A percentile compares a stretch with the other conserved stretches of the same genome.
These are phyloP conservation scores for Ustilago tritici DNA, from an alignment of 1,284 basidiomycete genomes.

Conservation along the genomic window DNA sequence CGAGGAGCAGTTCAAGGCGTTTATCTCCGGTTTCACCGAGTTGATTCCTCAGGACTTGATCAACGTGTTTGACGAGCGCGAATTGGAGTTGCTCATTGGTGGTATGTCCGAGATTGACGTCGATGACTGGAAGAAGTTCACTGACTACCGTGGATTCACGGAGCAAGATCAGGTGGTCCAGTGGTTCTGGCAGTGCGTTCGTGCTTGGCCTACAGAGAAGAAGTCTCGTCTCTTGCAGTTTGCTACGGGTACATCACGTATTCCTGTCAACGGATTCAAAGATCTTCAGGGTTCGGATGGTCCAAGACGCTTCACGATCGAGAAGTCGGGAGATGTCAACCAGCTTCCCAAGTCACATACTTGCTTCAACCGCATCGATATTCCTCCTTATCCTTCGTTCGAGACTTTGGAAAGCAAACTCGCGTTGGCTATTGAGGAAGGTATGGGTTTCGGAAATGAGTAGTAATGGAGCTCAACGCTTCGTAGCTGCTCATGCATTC, in stretches of 20 bases:
- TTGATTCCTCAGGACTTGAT: slow-evolving; percentile 94
- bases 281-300: slow-evolving; percentile 98
- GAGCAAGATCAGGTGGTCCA: slow-evolving; percentile 80
- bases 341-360: slow-evolving; percentile 69
- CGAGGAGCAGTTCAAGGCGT: slow-evolving; percentile 93
- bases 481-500: background rate
- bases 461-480: slow-evolving; percentile 27
- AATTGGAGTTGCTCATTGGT: slow-evolving; percentile 90
- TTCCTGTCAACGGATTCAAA: slow-evolving; percentile 99
- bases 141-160: slow-evolving; percentile 75
- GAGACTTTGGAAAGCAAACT: slow-evolving; percentile 68
- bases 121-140: slow-evolving; percentile 76
- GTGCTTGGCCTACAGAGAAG: slow-evolving; percentile 94
- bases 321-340: slow-evolving; percentile 67
- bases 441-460: slow-evolving; percentile 67
- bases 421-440: slow-evolving; percentile 67
- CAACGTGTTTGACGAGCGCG: slow-evolving; percentile 97
- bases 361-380: slow-evolving; percentile 69
- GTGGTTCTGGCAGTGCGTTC: slow-evolving; percentile 99
- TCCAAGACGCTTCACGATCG: slow-evolving; percentile 73
- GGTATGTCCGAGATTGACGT: slow-evolving; percentile 98
- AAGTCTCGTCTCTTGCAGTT: slow-evolving; percentile 92
- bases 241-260: slow-evolving; percentile 94
- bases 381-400: slow-evolving; percentile 66
- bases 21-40: slow-evolving; percentile 95